Base-by-base conservation (phyloP, 2,329 filamentous ascomycete genomes). In the Pseudogymnoascus verrucosus region DNA sequence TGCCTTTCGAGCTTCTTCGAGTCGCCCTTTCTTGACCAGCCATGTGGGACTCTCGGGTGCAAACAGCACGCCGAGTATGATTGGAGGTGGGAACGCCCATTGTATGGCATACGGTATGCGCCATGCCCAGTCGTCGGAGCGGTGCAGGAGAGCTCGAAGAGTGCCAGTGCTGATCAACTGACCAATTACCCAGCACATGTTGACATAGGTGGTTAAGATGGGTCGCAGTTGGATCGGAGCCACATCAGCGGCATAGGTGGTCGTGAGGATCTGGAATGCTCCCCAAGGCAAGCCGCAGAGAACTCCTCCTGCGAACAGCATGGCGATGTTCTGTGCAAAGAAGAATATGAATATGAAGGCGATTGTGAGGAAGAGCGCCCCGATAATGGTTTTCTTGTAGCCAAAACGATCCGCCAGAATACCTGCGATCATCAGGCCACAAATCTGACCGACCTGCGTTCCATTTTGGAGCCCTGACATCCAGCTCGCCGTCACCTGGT, bases 271-370 rank as follows among this genome's bases (percentile, higher is more conserved):
- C 69, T 80, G 78, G 70, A 80, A 80, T 4, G 79, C 76, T 44
- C 78, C 78, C 78, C 78, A 80, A 2, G 79, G 78, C 47, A 81
- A 74, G 51, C 78, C 77, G 61, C 77, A 78, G 16, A 81, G 73
- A 40, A 80, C 78, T 67, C 64, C 28, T 3, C 76, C 79, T 2
- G 76, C 77, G 7, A 79, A 72, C 16, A 81, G 69, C 12, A 77
- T 70, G 64, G 76, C 66, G 79, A 80, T 74, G 54, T 77, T 78
- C 57, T 75, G 73, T 3, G 78, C 78, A 1, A 78, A 79, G 72
- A 80, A 80, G 67, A 79, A 78, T 62, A 80, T 76, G 14, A 77
- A 72, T 16, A 77, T 79, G 69, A 76, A 78, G 2, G 76, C 77
- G 21, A 72, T 75, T 64, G 80, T 72, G 42, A 78, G 40, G 40